Conservation (phyloP, 495 filamentous ascomycete genomes). For the Aspergillus indologenus region DNA sequence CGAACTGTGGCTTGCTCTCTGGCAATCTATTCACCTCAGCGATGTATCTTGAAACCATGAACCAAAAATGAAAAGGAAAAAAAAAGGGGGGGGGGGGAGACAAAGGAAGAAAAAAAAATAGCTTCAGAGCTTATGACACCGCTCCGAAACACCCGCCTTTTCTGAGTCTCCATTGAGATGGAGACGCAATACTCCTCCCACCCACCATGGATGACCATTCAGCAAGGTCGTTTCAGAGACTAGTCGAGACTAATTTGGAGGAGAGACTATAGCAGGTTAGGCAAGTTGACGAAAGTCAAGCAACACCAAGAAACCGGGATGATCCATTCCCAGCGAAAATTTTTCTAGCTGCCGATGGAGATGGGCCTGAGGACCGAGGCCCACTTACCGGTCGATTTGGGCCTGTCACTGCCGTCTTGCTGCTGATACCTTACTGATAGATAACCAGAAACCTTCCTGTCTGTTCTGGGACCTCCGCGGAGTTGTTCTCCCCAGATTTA, state of each 20-base stretch:
- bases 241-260: not conserved
- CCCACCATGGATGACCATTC: not conserved
- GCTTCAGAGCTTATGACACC: not conserved
- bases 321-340: slow-evolving; percentile 2
- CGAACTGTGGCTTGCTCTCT: not conserved
- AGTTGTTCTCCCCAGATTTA: slow-evolving; percentile 1
- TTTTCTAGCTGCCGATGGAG: slow-evolving; percentile 1
- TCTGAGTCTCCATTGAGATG: not conserved
- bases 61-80: too few relatives aligned
- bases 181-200: not conserved
- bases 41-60: too few relatives aligned
- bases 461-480: not conserved
- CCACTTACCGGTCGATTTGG: not conserved
- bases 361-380: not conserved
- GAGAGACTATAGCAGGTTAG: not conserved
- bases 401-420: not conserved
- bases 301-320: slow-evolving; percentile 1
- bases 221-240: not conserved
- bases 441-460: not conserved
- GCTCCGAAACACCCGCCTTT: not conserved
- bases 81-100: too few relatives aligned
- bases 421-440: not conserved
- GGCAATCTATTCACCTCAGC: not conserved
- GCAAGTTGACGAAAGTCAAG: not conserved
- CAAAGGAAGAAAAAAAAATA: not conserved